Base-by-base conservation (phyloP, 345 rosid species). In the Rhizophora apiculata region DNA sequence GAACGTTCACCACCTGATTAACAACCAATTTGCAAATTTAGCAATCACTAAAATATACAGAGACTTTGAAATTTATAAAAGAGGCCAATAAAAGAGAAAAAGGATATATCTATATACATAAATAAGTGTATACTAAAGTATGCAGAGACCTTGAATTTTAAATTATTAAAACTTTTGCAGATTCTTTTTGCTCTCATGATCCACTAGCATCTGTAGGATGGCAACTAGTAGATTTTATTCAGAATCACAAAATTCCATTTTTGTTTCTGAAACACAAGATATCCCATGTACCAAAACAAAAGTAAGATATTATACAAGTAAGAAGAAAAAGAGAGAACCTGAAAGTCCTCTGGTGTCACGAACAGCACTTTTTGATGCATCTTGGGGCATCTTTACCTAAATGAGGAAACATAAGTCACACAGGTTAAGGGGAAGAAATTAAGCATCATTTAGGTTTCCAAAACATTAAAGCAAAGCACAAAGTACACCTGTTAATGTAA, bases 321-420 rank as follows among this genome's bases (percentile, higher is more conserved):
- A 10, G 36, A 56, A 36, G 29, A 48, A 60, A 30, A 22, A 2
- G 56, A 60, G 70, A 75, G 64, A 72, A 94, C 97, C 99, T 87
- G 97, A 94, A 75, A 94, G 96, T 48, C 96, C 99, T 79, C 89
- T 88, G 39, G 96, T 92, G 71, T 94, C 99, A 67, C 89, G 92
- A 36, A 94, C 92, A 6, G 68, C 65, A 73, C 74, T 80, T 74
- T 82, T 84, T 64, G 99, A 88, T 61, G 96, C 88, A 83, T 94
- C 98, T 78, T 94, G 98, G 60, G 98, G 98, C 98, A 94, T 94
- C 82, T 85, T 89, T 59, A 94, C 96, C 98, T 94, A 72, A 84
- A 32, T 55, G 60, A 67, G 51, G 22, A 61, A 75, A 37, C 20
- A 59, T 36, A 64, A 7, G 59, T 56, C 20, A 67, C 16, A 51